These are phyloP conservation scores for Aureobasidium sp. DNA, from an alignment of 2,329 filamentous ascomycete species.

Conservation along the genomic window DNA sequence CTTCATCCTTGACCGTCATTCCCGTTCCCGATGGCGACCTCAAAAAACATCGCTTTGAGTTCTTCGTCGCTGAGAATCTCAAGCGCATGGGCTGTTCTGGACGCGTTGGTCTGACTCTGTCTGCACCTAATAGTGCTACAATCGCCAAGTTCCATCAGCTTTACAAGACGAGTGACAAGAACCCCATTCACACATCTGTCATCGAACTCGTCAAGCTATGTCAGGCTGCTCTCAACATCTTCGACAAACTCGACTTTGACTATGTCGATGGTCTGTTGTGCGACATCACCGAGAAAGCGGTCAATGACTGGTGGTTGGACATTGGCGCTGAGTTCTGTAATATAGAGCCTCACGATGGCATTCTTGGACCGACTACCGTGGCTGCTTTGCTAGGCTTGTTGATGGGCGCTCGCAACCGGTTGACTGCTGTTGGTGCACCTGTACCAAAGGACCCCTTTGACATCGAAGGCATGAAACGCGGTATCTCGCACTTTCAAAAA, in stretches of 20 bases:
- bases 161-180: constrained; percentile 78
- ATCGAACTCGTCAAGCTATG: constrained; percentile 86
- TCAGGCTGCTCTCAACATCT: constrained; percentile 80
- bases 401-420: constrained; percentile 80
- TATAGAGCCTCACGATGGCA: constrained; percentile 84
- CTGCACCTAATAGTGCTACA: constrained; percentile 70
- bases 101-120: constrained; percentile 74
- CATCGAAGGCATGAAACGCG: constrained; percentile 70
- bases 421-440: constrained; percentile 77
- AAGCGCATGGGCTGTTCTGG: constrained; percentile 91
- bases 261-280: constrained; percentile 91
- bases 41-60: constrained; percentile 68
- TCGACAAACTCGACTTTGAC: constrained; percentile 76
- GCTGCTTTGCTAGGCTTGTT: constrained; percentile 79
- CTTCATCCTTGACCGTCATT: constrained; percentile 87
- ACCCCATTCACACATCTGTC: constrained; percentile 70
- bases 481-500: constrained; percentile 84
- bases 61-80: constrained; percentile 89
- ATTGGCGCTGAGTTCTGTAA: constrained; percentile 89
- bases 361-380: constrained; percentile 85
- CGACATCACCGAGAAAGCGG: constrained; percentile 82
- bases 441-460: constrained; percentile 91
- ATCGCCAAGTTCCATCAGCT: constrained; percentile 87
- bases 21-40: constrained; percentile 81
- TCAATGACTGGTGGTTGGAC: constrained; percentile 94